Evolutionary conservation across 352 stramenopile species (phyloP), one percentile per base, ranked within the genome.

Genomic region (Phytophthora agathidicida): DNA sequence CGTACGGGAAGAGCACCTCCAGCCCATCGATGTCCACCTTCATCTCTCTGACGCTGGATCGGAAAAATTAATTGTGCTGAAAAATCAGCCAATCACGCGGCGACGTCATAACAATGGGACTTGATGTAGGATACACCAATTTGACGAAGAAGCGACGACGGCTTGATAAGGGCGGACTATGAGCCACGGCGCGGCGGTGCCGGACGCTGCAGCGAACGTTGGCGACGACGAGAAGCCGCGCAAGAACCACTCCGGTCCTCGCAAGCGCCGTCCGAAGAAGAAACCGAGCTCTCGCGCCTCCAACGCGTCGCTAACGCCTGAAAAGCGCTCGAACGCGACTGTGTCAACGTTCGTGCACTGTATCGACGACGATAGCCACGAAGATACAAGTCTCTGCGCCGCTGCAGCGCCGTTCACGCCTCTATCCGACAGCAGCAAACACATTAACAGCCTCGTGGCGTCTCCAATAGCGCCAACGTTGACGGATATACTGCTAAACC

Each of bases 1-100:
- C 79, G 53, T 99, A 99, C 32, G 97, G 97, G 71, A 99, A 99
- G 65, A 99, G 96, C 33, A 99, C 97, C 59, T 98, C 89, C 14
- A 99, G 77, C 24, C 94, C 97, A 82, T 99, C 96, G 39, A 98
- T 89, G 43, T 97, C 80, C 55, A 98, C 94, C 58, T 89, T 85
- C 91, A 98, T 46, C 1, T 27, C 17, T 26, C 7, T 50, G n/a
- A 41, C 39, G 43, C 39, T 7, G 2, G 27, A 8, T n/a, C n/a
- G n/a, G n/a, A n/a, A n/a, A n/a, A n/a, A n/a, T n/a, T n/a, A n/a
- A n/a, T n/a, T n/a, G n/a, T n/a, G n/a, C n/a, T n/a, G n/a, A n/a
- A n/a, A n/a, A n/a, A n/a, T n/a, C n/a, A n/a, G n/a, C n/a, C n/a
- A n/a, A n/a, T n/a, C n/a, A n/a, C n/a, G n/a, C n/a, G n/a, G n/a